These are phyloP conservation scores for Apiospora marii DNA, from an alignment of 2,329 filamentous ascomycete species.

Conservation along the genomic window DNA sequence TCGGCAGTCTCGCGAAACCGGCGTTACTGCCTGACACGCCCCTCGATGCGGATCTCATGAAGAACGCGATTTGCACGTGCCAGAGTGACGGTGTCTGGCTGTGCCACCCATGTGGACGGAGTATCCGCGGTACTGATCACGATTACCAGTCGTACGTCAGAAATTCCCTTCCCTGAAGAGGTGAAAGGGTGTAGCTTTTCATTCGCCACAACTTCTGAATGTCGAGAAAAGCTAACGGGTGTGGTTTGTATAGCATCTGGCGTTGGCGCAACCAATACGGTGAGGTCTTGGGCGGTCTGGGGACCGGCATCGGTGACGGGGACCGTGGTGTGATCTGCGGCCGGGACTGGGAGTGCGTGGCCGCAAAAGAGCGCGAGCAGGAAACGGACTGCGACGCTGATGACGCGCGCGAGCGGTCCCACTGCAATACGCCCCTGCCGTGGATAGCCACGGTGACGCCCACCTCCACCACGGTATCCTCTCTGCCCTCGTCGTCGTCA, in stretches of 20 bases:
- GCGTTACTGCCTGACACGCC: conserved; percentile 53
- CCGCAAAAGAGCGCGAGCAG: conserved; percentile 77
- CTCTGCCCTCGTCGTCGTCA: conserved; percentile 34
- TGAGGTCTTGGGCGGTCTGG: conserved; percentile 79
- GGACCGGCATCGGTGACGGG: conserved; percentile 87
- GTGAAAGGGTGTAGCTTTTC: background rate
- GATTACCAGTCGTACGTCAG: conserved; percentile 64
- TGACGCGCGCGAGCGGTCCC: conserved; percentile 61
- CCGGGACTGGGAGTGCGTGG: conserved; percentile 78
- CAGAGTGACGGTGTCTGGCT: conserved; percentile 75
- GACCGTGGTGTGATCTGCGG: conserved; percentile 90
- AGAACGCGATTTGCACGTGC: conserved; percentile 62
- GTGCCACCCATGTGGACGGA: conserved; percentile 82
- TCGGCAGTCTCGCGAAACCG: conserved; percentile 62
- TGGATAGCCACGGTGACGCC: conserved; percentile 26
- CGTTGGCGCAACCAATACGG: conserved; percentile 88
- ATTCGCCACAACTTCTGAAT: background rate
- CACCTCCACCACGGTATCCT: conserved; percentile 26
- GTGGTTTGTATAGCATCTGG: conserved; percentile 68
- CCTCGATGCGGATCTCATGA: conserved; percentile 63
- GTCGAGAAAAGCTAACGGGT: conserved; percentile 24
- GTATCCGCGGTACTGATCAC: conserved; percentile 66
- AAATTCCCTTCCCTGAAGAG: background rate
- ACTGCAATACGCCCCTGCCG: conserved; percentile 31
- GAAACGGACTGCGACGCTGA: conserved; percentile 88